Base-by-base conservation (phyloP, 129 eudicot genomes). In the Lactuca sativa region DNA sequence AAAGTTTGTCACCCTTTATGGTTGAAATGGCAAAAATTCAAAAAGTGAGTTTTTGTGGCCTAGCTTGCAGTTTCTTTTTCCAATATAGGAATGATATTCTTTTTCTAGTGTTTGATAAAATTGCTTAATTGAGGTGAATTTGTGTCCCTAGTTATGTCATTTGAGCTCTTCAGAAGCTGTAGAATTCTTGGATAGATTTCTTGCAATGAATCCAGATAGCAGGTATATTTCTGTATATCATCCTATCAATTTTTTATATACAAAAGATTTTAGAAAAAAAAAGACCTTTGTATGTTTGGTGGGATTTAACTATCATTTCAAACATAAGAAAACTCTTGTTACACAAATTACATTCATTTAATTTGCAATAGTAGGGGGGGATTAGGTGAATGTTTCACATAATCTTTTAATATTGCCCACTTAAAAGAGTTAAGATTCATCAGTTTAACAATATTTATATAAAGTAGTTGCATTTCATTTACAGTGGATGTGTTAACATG, bases 191-290 rank as follows among this genome's bases (percentile, higher is more conserved):
- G 95, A 83, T 56, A 80, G 66, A 72, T 93, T 86, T 80, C 85
- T 93, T 72, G 80, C 88, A 40, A 93, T 93, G 98, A 85, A 83
- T 64, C 98, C 98, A 2, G 89, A 89, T 67, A 54, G 74, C 67
- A 89, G 98, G 98, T 93, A 85, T 53, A 49, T 37, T 61, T 33
- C 40, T 30, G 41, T 57, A 62, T 34, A 31, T 71, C 55, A 57
- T 66, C 1, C 0, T 34, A 67, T 47, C 37, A 10, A 18, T 30
- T 66, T 17, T 57, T 9, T 44, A 36, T 67, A 36, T 76, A 34
- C 36, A 30, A 2, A 60, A 51, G 38, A 25, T n/a, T 67, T 21
- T 47, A 47, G 52, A 47, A 25, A 25, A 36, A 36, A 47, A n/a
- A 47, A 10, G 15, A 11, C 12, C 52, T 47, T 11, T 47, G n/a